Evolutionary conservation across 2,329 filamentous ascomycete genomes (phyloP).

Genomic region (Monilinia fructigena): DNA sequence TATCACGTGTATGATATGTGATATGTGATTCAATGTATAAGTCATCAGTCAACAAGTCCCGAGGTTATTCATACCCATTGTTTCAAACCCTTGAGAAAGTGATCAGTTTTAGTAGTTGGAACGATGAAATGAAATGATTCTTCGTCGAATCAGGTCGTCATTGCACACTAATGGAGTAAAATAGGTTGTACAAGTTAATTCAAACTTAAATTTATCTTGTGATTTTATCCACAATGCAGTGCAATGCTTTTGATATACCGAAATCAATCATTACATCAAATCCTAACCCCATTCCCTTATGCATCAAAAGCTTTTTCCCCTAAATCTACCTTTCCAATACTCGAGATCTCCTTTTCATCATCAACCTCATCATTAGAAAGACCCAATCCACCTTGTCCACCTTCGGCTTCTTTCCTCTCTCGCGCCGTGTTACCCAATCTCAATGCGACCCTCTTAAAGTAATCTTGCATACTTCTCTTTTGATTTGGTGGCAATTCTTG

Average conservation of each 20-base stretch:
- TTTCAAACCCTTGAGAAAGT: not conserved
- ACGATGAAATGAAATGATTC: not conserved
- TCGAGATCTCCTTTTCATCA: slow-evolving; percentile 95
- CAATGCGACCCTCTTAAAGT: slow-evolving; percentile 90
- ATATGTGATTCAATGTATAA: no score
- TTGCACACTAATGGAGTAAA: not conserved
- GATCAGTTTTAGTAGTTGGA: not conserved
- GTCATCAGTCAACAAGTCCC: no score
- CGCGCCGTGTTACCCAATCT: slow-evolving; percentile 82
- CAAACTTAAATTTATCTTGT: not conserved
- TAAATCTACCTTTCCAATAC: slow-evolving; percentile 84
- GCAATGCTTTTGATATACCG: not conserved
- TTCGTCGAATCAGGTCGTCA: not conserved
- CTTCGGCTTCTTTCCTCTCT: slow-evolving; percentile 88
- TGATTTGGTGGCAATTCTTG: slow-evolving; percentile 66
- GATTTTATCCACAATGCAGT: not conserved
- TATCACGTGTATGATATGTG: no score
- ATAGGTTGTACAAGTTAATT: not conserved
- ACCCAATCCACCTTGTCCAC: slow-evolving; percentile 80
- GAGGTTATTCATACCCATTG: no score
- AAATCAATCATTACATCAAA: slow-evolving; percentile 5
- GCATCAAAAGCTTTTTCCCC: slow-evolving; percentile 51
- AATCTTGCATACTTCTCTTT: slow-evolving; percentile 91
- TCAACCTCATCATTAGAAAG: slow-evolving; percentile 88
- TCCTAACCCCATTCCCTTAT: slow-evolving; percentile 25